A percentile compares a stretch with the other conserved stretches of the same genome.
Conservation (phyloP, 352 stramenopile genomes). For the Plasmopara viticola region DNA sequence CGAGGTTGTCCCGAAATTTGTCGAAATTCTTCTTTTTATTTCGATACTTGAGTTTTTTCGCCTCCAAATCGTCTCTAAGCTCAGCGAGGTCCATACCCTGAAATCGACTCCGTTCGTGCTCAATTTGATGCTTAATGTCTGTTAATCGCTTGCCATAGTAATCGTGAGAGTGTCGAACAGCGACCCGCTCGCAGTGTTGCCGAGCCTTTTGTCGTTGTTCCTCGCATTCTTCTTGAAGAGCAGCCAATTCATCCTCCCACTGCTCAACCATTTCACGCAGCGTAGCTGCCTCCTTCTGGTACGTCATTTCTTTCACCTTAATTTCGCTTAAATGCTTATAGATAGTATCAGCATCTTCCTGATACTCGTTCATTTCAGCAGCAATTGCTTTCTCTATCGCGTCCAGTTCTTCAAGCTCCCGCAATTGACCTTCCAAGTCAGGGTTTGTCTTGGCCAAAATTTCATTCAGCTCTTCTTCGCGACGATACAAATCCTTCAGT, state of each 20-base stretch:
- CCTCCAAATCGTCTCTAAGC: conserved; percentile 64
- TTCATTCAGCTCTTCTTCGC: conserved; percentile 39
- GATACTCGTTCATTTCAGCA: conserved; percentile 42
- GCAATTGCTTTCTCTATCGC: conserved; percentile 6
- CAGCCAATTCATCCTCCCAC: conserved; percentile 43
- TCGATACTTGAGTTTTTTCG: conserved; percentile 63
- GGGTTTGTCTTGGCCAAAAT: conserved; percentile 42
- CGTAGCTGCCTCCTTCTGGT: conserved; percentile 37
- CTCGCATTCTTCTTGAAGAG: conserved; percentile 51
- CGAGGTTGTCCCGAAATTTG: conserved; percentile 55
- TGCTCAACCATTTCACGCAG: conserved; percentile 44
- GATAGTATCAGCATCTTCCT: conserved; percentile 53
- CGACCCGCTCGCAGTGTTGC: conserved; percentile 58
- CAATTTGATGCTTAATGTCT: conserved; percentile 72
- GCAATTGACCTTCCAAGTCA: conserved; percentile 38
- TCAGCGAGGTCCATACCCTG: conserved; percentile 79
- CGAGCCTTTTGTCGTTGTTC: conserved; percentile 53
- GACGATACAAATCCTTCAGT: conserved; percentile 22
- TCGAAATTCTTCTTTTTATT: conserved; percentile 62
- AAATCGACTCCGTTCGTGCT: conserved; percentile 66
- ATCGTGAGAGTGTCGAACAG: conserved; percentile 54
- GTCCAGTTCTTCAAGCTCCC: conserved; percentile 41
- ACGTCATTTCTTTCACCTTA: conserved; percentile 66
- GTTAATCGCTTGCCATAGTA: conserved; percentile 78
- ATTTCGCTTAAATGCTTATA: conserved; percentile 74